phyloP scores from a whole-genome alignment of 2,329 filamentous ascomycete species.

The Fusarium camptoceras region DNA sequence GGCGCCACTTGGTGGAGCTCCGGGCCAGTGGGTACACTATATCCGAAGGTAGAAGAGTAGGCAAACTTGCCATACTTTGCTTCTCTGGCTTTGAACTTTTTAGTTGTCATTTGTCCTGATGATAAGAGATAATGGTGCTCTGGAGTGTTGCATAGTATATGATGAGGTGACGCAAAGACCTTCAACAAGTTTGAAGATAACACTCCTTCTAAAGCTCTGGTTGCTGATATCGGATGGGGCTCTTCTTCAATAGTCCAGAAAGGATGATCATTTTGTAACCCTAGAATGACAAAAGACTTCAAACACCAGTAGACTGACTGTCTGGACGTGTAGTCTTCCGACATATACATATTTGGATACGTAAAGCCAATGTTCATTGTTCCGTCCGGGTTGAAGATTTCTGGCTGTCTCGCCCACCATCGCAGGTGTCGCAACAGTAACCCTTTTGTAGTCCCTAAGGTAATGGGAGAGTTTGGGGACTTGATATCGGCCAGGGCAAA shows the following conservation, averaged over 20 bases:
- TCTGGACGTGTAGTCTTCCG: conserved; percentile 67
- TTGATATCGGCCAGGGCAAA: conserved; percentile 55
- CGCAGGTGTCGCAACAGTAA: conserved; percentile 62
- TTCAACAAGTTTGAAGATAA: neutral
- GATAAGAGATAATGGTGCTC: conserved; percentile 59
- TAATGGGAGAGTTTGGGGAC: conserved; percentile 57
- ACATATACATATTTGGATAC: conserved; percentile 57
- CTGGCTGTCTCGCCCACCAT: conserved; percentile 58
- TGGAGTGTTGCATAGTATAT: conserved; percentile 57
- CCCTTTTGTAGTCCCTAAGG: conserved; percentile 58
- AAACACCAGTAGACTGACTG: conserved; percentile 67
- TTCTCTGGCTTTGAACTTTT: conserved; percentile 54
- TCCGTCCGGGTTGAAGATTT: conserved; percentile 62
- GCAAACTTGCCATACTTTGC: conserved; percentile 62
- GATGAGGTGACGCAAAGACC: conserved; percentile 50
- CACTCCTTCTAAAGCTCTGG: neutral
- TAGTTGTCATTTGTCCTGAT: conserved; percentile 53
- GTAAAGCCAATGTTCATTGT: conserved; percentile 59
- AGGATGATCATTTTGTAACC: conserved; percentile 49
- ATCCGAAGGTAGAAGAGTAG: conserved; percentile 61
- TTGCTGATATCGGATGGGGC: conserved; percentile 31
- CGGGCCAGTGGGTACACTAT: conserved; percentile 55
- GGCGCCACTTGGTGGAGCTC: conserved; percentile 50
- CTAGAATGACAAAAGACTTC: conserved; percentile 60
- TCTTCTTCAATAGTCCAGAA: conserved; percentile 61